Conservation (phyloP, 345 rosid genomes). For the Eucalyptus marginata region DNA sequence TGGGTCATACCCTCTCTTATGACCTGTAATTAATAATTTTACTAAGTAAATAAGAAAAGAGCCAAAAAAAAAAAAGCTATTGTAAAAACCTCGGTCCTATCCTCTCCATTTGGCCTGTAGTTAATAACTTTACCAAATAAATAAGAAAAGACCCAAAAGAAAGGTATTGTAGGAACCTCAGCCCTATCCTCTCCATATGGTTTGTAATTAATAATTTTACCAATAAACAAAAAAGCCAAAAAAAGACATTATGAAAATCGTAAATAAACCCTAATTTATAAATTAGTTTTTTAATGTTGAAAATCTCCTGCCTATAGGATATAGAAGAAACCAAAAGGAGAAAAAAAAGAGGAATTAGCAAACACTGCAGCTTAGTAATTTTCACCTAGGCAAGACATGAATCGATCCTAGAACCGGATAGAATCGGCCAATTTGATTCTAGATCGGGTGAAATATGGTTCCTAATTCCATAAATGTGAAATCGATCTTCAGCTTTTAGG, state of each 20-base stretch:
- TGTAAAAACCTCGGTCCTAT: not conserved
- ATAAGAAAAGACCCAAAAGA: not conserved
- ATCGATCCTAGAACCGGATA: fast-evolving
- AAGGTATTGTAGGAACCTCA: not conserved
- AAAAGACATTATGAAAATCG: not conserved
- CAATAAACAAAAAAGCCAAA: too few relatives aligned
- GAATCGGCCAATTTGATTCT: fast-evolving
- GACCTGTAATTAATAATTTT: too few relatives aligned
- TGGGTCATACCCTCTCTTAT: not conserved
- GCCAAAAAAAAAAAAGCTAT: not conserved
- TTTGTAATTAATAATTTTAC: not conserved
- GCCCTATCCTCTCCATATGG: not conserved
- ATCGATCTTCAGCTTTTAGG: too few relatives aligned
- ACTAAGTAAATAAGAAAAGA: too few relatives aligned
- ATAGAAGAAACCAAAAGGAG: not conserved
- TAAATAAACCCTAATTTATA: not conserved
- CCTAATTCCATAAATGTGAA: not conserved
- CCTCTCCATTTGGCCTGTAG: not conserved
- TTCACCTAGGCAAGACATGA: fast-evolving
- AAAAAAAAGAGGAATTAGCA: too few relatives aligned
- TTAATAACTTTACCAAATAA: not conserved
- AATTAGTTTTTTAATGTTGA: not conserved
- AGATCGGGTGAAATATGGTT: fast-evolving
- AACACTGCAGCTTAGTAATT: too few relatives aligned
- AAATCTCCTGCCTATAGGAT: not conserved